Conservation (phyloP, 257 asterid species). For the Primulina tabacum region DNA sequence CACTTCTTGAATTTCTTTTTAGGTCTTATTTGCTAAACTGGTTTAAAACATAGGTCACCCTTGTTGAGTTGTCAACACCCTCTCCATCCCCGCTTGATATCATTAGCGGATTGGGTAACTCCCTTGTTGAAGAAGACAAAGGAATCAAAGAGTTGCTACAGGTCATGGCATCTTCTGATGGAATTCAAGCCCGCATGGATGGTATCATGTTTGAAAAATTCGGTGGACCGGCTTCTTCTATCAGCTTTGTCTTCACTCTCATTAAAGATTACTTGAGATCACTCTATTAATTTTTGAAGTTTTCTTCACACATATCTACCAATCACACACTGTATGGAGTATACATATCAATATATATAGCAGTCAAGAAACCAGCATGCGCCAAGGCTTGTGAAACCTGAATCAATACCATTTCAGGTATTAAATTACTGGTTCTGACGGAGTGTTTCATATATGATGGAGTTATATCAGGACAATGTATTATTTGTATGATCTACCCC, state of each 20-base stretch:
- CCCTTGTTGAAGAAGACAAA: conserved; percentile 56
- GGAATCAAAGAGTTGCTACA: conserved; percentile 49
- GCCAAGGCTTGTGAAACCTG: not conserved
- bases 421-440: not conserved
- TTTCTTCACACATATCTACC: not conserved
- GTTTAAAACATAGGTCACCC: conserved; percentile 53
- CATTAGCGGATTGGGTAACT: conserved; percentile 53
- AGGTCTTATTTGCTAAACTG: conserved; percentile 3
- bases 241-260: conserved; percentile 39
- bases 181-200: conserved; percentile 86
- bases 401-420: not conserved
- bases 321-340: not conserved
- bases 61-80: conserved; percentile 80
- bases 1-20: conserved; percentile 1
- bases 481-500: not conserved
- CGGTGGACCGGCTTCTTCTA: conserved; percentile 44
- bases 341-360: not conserved
- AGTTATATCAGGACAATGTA: not conserved
- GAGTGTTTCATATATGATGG: not conserved
- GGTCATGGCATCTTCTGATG: conserved; percentile 50
- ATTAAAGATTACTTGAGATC: conserved; percentile 55
- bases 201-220: conserved; percentile 61
- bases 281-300: conserved; percentile 19
- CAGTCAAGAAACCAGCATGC: not conserved
- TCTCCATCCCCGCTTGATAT: conserved; percentile 63